A percentile compares a stretch with the other conserved stretches of the same genome.
Evolutionary conservation across 768 basidiomycete species (phyloP).

Genomic region (Candolleomyces efflorescens): DNA sequence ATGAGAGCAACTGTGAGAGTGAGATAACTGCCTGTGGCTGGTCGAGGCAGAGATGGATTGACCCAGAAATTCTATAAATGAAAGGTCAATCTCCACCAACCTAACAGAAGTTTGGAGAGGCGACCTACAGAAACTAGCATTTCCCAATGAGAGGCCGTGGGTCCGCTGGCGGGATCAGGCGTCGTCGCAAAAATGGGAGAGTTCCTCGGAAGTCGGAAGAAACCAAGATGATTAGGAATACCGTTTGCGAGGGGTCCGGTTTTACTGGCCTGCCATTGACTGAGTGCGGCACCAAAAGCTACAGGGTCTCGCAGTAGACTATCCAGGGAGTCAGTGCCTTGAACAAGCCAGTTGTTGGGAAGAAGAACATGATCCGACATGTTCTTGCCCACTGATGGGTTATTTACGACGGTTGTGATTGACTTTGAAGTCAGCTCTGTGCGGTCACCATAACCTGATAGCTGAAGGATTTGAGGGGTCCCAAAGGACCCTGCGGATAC

Average conservation of each 20-base stretch:
- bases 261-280: constrained; percentile 22
- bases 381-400: constrained; percentile 36
- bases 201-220: constrained; percentile 7
- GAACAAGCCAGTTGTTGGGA: constrained; percentile 16
- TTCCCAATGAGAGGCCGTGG: constrained; percentile 8
- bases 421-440: constrained; percentile 17
- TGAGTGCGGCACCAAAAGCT: constrained; percentile 13
- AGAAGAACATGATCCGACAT: constrained; percentile 27
- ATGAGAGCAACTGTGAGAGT: constrained; percentile 17
- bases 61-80: neutral
- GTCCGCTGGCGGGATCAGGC: constrained; percentile 8
- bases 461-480: constrained; percentile 29
- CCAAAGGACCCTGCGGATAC: constrained; percentile 33
- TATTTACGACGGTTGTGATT: constrained; percentile 22
- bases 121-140: constrained; percentile 5
- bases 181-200: constrained; percentile 4
- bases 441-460: constrained; percentile 31
- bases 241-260: constrained; percentile 20
- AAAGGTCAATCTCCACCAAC: neutral
- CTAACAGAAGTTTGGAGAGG: neutral
- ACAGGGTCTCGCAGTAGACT: constrained; percentile 7
- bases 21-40: constrained; percentile 18
- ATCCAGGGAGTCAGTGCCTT: constrained; percentile 9
- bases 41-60: constrained; percentile 7
- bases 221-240: constrained; percentile 7